Conservation (phyloP, 768 basidiomycete genomes). For the Termitomyces sp. region DNA sequence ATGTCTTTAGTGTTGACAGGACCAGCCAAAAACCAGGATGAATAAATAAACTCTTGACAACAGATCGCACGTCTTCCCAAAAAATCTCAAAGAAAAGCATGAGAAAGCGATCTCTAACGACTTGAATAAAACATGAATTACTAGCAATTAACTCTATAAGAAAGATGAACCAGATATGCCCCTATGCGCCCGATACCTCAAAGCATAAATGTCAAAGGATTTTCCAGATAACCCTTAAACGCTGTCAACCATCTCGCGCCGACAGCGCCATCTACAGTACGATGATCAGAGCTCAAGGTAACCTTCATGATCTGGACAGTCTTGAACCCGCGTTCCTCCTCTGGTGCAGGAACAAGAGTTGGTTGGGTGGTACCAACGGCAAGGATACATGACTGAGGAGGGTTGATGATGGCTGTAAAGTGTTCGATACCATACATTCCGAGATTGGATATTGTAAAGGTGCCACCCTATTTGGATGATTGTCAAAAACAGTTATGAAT, state of each 20-base stretch:
- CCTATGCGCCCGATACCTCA: constrained; percentile 29
- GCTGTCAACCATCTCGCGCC: constrained; percentile 89
- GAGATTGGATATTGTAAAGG: constrained; percentile 98
- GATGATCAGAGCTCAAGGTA: constrained; percentile 91
- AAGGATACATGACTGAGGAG: constrained; percentile 96
- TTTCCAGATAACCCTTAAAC: constrained; percentile 96
- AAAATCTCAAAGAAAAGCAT: background rate
- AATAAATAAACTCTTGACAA: background rate
- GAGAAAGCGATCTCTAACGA: background rate
- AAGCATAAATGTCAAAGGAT: constrained; percentile 95
- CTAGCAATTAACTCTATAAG: constrained; percentile 10
- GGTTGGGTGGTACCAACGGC: constrained; percentile 87
- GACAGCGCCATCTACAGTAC: constrained; percentile 94
- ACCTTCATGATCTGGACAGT: constrained; percentile 90
- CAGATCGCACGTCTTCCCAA: background rate
- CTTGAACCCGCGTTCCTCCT: constrained; percentile 95
- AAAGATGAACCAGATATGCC: constrained; percentile 1
- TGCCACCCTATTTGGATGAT: constrained; percentile 64
- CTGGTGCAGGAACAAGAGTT: constrained; percentile 81
- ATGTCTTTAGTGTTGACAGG: background rate
- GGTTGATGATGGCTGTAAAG: constrained; percentile 99
- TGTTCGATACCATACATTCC: constrained; percentile 96
- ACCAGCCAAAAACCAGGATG: background rate
- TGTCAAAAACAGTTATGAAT: background rate
- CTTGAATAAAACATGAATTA: constrained; percentile 5